phyloP scores from a whole-genome alignment of 163 green algal genomes.

The Prototheca cutis region DNA sequence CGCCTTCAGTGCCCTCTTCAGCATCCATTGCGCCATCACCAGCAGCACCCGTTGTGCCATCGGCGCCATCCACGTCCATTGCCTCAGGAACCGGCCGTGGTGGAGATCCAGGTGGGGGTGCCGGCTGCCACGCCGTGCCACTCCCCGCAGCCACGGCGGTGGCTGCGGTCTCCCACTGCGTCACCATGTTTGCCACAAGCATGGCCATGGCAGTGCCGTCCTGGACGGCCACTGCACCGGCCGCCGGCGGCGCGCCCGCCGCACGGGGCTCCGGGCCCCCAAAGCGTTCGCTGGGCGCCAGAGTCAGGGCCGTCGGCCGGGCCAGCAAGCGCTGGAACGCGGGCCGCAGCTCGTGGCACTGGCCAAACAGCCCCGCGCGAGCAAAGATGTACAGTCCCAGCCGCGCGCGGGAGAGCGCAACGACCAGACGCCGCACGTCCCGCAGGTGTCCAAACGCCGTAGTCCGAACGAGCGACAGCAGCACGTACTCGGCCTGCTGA shows the following conservation, averaged over 20 bases:
- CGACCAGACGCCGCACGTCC: slow-evolving; percentile 92
- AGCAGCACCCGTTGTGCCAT: too few relatives aligned
- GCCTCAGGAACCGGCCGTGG: too few relatives aligned
- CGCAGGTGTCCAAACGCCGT: slow-evolving; percentile 85
- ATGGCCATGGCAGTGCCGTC: slow-evolving; percentile 38
- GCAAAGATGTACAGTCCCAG: slow-evolving; percentile 96
- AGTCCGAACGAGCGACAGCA: slow-evolving; percentile 90
- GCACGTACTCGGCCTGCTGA: slow-evolving; percentile 96
- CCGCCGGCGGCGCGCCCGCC: slow-evolving; percentile 3
- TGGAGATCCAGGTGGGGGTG: too few relatives aligned
- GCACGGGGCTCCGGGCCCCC: slow-evolving; percentile 5
- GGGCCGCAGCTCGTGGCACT: slow-evolving; percentile 90
- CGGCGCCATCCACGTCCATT: too few relatives aligned
- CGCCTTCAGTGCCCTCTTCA: too few relatives aligned
- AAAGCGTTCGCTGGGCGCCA: slow-evolving; percentile 12
- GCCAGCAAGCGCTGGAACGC: slow-evolving; percentile 70
- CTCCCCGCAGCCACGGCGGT: too few relatives aligned
- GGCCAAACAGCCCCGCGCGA: slow-evolving; percentile 66
- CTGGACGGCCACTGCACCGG: slow-evolving; percentile 28
- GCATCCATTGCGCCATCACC: too few relatives aligned
- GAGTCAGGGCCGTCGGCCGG: slow-evolving; percentile 40
- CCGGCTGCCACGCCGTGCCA: too few relatives aligned
- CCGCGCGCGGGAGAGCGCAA: slow-evolving; percentile 84
- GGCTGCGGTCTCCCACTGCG: slow-evolving; percentile 23
- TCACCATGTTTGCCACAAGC: slow-evolving; percentile 37